A percentile compares a stretch with the other conserved stretches of the same genome.
These are phyloP conservation scores for Angophora floribunda DNA, from an alignment of 345 rosid genomes.

Conservation along the genomic window DNA sequence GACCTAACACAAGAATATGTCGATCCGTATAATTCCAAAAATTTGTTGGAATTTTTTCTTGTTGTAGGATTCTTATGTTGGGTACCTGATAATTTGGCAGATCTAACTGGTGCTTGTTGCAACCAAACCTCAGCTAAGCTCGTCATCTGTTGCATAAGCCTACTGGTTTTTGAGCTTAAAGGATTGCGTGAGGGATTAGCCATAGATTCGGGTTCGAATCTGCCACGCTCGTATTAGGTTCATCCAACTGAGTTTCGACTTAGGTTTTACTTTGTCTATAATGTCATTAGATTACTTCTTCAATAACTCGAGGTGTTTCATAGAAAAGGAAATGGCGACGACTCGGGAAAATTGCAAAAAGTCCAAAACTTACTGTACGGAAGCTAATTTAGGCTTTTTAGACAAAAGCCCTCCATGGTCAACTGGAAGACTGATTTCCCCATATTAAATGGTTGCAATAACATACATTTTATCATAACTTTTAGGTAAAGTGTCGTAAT, in stretches of 20 bases:
- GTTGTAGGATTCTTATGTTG: not conserved
- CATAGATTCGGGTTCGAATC: no score
- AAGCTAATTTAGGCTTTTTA: not conserved
- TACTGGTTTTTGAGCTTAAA: no score
- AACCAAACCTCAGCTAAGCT: no score
- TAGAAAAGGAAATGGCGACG: no score
- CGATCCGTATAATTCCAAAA: not conserved
- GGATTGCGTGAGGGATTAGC: no score
- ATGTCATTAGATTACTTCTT: not conserved
- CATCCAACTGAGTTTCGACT: no score
- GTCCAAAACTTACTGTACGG: rapidly evolving
- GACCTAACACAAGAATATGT: not conserved
- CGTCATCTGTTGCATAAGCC: no score
- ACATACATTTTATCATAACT: not conserved
- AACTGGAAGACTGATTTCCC: not conserved
- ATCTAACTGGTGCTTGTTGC: no score
- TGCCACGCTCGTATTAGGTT: no score
- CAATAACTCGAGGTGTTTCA: not conserved
- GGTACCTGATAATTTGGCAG: not conserved
- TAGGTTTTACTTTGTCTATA: not conserved
- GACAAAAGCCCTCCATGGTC: not conserved
- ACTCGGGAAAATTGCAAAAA: not conserved
- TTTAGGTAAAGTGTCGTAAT: not conserved
- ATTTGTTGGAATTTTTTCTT: not conserved
- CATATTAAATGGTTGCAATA: not conserved